These are phyloP conservation scores for Yamadazyma spencermartinsiae DNA, from an alignment of 1,139 yeast genomes.

Conservation along the genomic window DNA sequence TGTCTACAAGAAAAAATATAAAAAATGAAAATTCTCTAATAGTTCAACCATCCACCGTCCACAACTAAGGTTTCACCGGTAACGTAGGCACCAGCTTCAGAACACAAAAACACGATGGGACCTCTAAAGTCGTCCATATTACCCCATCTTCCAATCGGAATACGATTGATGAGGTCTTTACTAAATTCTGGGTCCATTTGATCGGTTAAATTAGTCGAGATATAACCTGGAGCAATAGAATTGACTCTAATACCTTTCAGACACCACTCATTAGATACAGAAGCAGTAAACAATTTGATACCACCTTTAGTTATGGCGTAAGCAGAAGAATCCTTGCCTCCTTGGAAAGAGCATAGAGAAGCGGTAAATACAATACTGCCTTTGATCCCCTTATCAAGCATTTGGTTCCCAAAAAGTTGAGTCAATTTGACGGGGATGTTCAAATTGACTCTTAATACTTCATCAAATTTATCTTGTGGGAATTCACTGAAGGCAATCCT, in stretches of 20 bases:
- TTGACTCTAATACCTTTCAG: conserved; percentile 50
- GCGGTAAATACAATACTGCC: conserved; percentile 26
- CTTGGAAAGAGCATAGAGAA: conserved; percentile 13
- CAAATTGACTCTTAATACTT: conserved; percentile 48
- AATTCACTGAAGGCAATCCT: conserved; percentile 31
- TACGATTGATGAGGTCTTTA: conserved; percentile 35
- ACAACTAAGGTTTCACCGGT: conserved; percentile 52
- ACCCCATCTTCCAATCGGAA: conserved; percentile 55
- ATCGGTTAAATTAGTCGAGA: conserved; percentile 49
- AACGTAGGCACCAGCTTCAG: conserved; percentile 50
- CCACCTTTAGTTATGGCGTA: conserved; percentile 56
- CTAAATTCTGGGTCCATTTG: conserved; percentile 31
- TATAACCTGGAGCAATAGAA: conserved; percentile 56
- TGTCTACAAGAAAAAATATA: background rate
- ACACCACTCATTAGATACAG: conserved; percentile 54
- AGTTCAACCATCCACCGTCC: conserved; percentile 50
- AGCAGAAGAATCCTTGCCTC: conserved; percentile 35
- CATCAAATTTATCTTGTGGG: conserved; percentile 24
- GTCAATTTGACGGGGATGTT: conserved; percentile 44
- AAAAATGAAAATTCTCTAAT: conserved; percentile 1
- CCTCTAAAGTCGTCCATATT: conserved; percentile 53
- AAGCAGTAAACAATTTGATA: conserved; percentile 44
- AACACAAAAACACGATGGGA: conserved; percentile 48
- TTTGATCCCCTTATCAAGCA: conserved; percentile 26
- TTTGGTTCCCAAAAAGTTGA: conserved; percentile 43